phyloP scores from a whole-genome alignment of 371 early-diverging fungal genomes.

The Mucor circinelloides region DNA sequence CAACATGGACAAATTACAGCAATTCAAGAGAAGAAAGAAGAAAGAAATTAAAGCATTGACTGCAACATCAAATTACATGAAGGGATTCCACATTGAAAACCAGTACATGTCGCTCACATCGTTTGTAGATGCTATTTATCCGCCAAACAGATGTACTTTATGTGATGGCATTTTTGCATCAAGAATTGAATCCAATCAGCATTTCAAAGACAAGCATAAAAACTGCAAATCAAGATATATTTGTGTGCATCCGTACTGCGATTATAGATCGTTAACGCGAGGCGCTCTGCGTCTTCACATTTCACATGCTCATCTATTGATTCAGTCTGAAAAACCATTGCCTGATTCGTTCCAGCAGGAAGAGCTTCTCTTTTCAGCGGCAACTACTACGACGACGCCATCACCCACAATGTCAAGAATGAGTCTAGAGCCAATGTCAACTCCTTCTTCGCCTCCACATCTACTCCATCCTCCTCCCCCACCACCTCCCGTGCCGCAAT shows the following conservation, averaged over 20 bases:
- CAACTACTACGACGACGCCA: background rate
- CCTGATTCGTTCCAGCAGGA: background rate
- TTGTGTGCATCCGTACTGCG: conserved; percentile 39
- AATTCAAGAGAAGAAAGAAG: conserved; percentile 4
- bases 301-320: conserved; percentile 19
- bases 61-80: conserved; percentile 11
- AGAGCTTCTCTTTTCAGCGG: background rate
- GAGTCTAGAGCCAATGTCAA: background rate
- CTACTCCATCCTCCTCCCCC: background rate
- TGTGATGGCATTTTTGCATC: conserved; percentile 26
- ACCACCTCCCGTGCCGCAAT: background rate
- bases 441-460: background rate
- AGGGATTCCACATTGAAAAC: conserved; percentile 24
- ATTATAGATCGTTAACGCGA: conserved; percentile 22
- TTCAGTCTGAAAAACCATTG: conserved; percentile 3
- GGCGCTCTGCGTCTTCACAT: conserved; percentile 36
- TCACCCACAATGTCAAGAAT: background rate
- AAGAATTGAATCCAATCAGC: conserved; percentile 17
- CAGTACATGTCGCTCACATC: conserved; percentile 27
- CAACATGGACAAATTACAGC: background rate
- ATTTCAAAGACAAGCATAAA: conserved; percentile 23
- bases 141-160: conserved; percentile 29
- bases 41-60: conserved; percentile 9
- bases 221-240: conserved; percentile 23
- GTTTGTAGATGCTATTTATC: conserved; percentile 36